Base-by-base conservation (phyloP, 306 rosid genomes). In the Styphnolobium japonicum region DNA sequence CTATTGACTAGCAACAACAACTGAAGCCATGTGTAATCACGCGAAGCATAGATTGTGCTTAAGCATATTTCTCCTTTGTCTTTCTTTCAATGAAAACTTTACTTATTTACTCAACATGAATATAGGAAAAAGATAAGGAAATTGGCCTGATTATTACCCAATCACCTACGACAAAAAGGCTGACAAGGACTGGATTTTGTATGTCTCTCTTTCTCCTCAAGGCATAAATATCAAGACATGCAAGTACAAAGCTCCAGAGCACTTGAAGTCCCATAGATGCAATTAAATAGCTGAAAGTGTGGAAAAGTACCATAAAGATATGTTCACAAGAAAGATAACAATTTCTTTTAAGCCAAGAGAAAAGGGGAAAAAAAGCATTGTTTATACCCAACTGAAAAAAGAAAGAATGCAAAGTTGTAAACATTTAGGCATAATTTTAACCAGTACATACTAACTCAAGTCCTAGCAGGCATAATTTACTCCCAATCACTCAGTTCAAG, bases 221-320 rank as follows among this genome's bases (percentile, higher is more conserved):
- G 70, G 97, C 97, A 85, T 88, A 94, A 55, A 90, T 77, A 85
- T 94, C 98, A 85, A 94, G 98, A 76, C 97, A 89, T 66, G 97
- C 97, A 86, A 94, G 98, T 78, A 96, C 98, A 73, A 92, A 86
- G 89, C 98, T 95, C 98, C 98, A 95, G 49, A 92, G 86, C 80
- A 86, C 95, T 90, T 95, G 98, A 91, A 95, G 97, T 43, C 98
- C 98, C 98, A 95, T 92, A 68, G 98, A 95, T 67, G 98, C 98
- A 81, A 91, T 89, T 89, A 95, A 89, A 81, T 92, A 95, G 84
- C 98, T 95, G 96, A 81, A 86, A 34, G 25, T 6, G 42, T 51
- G 74, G 70, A 36, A 45, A 79, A 77, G 78, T 22, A 74, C 25
- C 43, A 23, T 64, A 52, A 51, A 71, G 64, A 53, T 61, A 80